Base-by-base conservation (phyloP, 805 yeast genomes). In the Debaryomyces hansenii region DNA sequence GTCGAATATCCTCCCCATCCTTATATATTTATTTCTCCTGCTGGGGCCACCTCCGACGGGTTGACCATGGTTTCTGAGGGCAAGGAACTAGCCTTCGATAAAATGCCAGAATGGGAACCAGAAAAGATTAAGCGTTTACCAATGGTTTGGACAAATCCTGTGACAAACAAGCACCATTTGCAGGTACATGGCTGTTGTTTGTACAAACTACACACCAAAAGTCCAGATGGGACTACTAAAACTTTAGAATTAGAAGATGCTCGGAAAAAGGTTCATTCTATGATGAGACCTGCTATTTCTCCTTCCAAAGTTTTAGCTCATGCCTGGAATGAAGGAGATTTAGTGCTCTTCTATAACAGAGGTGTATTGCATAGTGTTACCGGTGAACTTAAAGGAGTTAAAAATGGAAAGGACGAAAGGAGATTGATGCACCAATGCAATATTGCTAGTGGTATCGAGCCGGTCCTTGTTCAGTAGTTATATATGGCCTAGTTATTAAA, bases 361-460 rank as follows among this genome's bases (percentile, higher is more conserved):
- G 96, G 96, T 37, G 91, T 90, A 9, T 87, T 92, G 86, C 96
- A 90, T 63, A 82, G 92, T 1, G 96, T 90, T 28, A 89, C 96
- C 12, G 96, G 96, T 43, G 96, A 89, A 66, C 85, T 90, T 67
- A 71, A 72, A 55, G 77, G 74, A 4, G 64, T 67, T 38, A 55
- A 55, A 5, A 57, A 60, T 37, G 83, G 79, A 15, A 77, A 78
- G 15, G 88, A 85, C 40, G 94, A 89, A 61, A 82, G 80, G 58
- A 80, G 96, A 66, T 74, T 90, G 60, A 89, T 90, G 95, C 96
- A 90, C 62, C 96, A 90, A 70, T 90, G 96, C 70, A 90, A 90
- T 69, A 87, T 90, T 63, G 96, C 96, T 16, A 80, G 89, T 60
- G 91, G 90, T 7, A 53, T 60, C 12, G 92, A 86, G 59, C 96